Evolutionary conservation across 2,329 filamentous ascomycete species (phyloP), one percentile per base, ranked within the genome.

Genomic region (Trichoderma polysporum): DNA sequence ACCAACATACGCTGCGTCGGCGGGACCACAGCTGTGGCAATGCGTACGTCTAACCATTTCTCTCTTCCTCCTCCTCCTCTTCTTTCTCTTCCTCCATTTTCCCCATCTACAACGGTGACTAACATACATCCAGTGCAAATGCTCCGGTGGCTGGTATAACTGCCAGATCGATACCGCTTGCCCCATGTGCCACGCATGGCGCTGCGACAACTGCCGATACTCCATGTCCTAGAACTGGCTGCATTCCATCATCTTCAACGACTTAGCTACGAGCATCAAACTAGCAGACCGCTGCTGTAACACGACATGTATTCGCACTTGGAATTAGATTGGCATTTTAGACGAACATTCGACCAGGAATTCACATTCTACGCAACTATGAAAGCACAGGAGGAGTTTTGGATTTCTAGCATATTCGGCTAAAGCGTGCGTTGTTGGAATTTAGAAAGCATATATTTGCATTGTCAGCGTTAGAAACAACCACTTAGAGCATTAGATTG

Each of bases 161-260:
- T 49, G 68, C 15, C n/a, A 61, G 12, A 47, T 70, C 22, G 66
- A 73, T 58, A 35, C 52, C 15, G 69, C 54, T 49, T 73, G 70
- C 65, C 71, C 70, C 3, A 57, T 67, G 37, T 73, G 71, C 67
- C 70, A 70, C 5, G 22, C 29, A 8, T 22, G 9, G 19, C 74
- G 74, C 2, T 76, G 74, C 52, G 0, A 0, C 0, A 2, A 58
- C 33, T 76, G 74, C 59, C n/a, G 3, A 33, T 75, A 73, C 63
- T 63, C 72, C 1, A 47, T 58, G 39, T 41, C 25, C 50, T 64
- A 64, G 27, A 35, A 29, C 15, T 45, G n/a, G 27, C 50, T 29
- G 19, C 9, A 9, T 25, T 25, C 8, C 57, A 33, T 29, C n/a
- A 33, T 54, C 27, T 29, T 45, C 27, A 56, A 41, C 27, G 37